Evolutionary conservation across 1,139 yeast species (phyloP).

Genomic region (Torulaspora pretoriensis): DNA sequence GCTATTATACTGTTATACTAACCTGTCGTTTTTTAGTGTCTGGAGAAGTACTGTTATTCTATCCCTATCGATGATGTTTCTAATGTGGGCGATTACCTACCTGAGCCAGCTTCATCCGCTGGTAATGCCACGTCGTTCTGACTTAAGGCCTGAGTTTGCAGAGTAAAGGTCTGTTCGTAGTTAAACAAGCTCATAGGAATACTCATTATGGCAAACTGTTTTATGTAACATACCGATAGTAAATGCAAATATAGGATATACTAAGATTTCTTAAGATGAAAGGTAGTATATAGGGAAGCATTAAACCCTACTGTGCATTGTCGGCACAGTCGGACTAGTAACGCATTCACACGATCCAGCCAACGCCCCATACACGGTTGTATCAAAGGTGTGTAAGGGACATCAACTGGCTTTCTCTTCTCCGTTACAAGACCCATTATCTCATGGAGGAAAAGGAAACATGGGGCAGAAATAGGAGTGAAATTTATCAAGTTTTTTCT

Average conservation of each 20-base stretch:
- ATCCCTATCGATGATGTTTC: conserved; percentile 79
- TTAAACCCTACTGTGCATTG: conserved; percentile 13
- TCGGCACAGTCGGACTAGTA: conserved; percentile 10
- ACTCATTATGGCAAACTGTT: neutral
- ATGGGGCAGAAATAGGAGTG: conserved; percentile 76
- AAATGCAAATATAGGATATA: neutral
- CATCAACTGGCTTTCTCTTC: conserved; percentile 53
- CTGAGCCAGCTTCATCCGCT: conserved; percentile 72
- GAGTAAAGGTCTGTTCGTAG: conserved; percentile 14
- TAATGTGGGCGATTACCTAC: conserved; percentile 94
- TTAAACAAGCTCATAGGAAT: conserved; percentile 17
- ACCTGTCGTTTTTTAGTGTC: conserved; percentile 44
- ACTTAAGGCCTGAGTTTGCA: conserved; percentile 67
- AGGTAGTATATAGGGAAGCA: conserved; percentile 19
- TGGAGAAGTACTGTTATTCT: conserved; percentile 88
- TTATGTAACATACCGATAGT: neutral
- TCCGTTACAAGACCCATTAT: conserved; percentile 66
- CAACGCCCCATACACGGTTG: conserved; percentile 22
- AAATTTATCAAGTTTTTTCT: neutral
- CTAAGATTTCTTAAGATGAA: conserved; percentile 1
- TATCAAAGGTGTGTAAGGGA: conserved; percentile 28
- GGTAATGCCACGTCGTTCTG: conserved; percentile 75
- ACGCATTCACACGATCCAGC: conserved; percentile 30
- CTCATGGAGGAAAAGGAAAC: conserved; percentile 48
- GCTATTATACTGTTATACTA: neutral